phyloP scores from a whole-genome alignment of 176 grass and related monocot species.

The Alopecurus myosuroides region DNA sequence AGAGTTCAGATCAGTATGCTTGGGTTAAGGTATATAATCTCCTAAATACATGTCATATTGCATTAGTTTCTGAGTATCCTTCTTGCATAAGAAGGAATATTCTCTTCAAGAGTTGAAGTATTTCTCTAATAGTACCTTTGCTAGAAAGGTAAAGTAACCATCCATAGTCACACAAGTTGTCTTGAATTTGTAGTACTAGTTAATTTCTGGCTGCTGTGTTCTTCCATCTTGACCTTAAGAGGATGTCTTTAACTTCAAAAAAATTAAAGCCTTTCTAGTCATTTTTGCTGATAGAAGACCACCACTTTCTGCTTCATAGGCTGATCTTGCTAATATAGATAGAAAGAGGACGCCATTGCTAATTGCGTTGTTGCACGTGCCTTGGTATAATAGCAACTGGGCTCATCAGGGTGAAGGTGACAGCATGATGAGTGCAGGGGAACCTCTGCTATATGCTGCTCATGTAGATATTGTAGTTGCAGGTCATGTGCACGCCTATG shows the following conservation, averaged over 20 bases:
- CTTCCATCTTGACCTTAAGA: neutral
- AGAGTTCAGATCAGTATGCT: conserved; percentile 82
- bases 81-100: neutral
- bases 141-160: neutral
- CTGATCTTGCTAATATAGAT: conserved; percentile 72
- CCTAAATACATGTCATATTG: neutral
- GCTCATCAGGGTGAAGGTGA: conserved; percentile 83
- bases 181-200: neutral
- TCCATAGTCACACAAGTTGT: neutral
- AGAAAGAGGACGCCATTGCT: conserved; percentile 79
- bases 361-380: conserved; percentile 60
- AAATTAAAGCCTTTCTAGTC: neutral
- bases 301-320: conserved; percentile 37
- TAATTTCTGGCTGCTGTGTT: neutral
- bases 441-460: conserved; percentile 68
- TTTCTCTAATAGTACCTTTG: neutral
- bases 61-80: neutral
- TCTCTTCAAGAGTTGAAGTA: neutral
- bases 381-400: conserved; percentile 97
- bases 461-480: conserved; percentile 78
- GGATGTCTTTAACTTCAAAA: neutral
- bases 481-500: conserved; percentile 95
- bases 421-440: conserved; percentile 70
- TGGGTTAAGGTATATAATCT: conserved; percentile 74
- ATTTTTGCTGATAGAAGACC: neutral